Evolutionary conservation across 2,329 filamentous ascomycete genomes (phyloP).

Genomic region (Aspergillus intermedius): DNA sequence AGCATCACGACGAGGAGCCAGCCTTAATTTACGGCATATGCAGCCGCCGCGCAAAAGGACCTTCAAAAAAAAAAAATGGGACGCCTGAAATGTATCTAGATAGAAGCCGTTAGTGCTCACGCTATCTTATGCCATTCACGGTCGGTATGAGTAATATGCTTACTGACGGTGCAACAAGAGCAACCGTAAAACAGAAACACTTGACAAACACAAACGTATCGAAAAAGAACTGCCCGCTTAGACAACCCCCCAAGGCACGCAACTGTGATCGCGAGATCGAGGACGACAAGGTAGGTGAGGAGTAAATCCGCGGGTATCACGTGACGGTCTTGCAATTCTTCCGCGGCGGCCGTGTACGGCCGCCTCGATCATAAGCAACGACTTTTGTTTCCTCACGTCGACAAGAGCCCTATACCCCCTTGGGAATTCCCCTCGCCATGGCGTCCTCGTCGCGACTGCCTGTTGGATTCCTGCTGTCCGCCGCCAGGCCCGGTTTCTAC

Average conservation of each 20-base stretch:
- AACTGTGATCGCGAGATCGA: conserved; percentile 8
- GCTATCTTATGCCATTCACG: too few species aligned
- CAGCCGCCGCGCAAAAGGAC: conserved; percentile 24
- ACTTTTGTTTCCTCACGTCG: neutral
- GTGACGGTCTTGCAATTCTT: conserved; percentile 19
- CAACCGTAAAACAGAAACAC: neutral
- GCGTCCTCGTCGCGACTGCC: conserved; percentile 24
- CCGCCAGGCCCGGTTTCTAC: conserved; percentile 11
- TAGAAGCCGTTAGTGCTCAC: neutral
- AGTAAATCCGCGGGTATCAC: conserved; percentile 5
- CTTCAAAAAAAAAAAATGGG: neutral
- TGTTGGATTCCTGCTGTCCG: conserved; percentile 15
- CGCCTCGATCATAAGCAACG: neutral
- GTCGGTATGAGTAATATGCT: neutral
- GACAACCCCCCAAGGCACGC: neutral
- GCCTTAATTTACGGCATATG: conserved; percentile 34
- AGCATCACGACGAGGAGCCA: conserved; percentile 36
- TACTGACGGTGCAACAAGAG: neutral
- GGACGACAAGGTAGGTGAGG: conserved; percentile 5
- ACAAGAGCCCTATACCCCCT: neutral
- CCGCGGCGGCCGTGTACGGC: neutral
- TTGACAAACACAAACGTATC: too few species aligned
- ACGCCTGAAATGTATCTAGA: neutral
- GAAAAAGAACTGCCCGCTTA: neutral
- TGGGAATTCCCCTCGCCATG: conserved; percentile 19